Conservation (phyloP, 306 rosid species). For the Castanopsis chinensis region DNA sequence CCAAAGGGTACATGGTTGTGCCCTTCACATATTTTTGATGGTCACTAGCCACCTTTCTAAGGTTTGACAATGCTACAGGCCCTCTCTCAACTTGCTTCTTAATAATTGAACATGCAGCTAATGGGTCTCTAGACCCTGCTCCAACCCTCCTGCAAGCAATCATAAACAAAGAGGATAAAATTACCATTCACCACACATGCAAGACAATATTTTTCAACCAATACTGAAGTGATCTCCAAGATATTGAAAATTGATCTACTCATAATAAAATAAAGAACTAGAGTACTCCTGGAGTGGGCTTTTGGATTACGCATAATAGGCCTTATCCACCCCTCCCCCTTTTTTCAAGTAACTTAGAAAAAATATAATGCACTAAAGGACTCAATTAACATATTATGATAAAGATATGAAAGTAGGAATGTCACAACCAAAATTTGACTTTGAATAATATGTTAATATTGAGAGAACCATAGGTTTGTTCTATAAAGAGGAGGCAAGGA, state of each 20-base stretch:
- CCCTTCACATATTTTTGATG: conserved; percentile 64
- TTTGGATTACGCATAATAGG: neutral
- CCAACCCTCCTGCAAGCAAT: conserved; percentile 66
- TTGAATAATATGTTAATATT: too few species aligned
- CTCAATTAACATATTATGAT: neutral
- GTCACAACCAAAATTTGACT: neutral
- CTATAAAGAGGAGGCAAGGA: too few species aligned
- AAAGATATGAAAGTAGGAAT: neutral
- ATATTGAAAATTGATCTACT: neutral
- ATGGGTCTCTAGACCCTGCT: conserved; percentile 73
- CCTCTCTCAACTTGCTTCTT: conserved; percentile 57
- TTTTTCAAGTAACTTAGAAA: too few species aligned
- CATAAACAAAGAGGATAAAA: conserved; percentile 8
- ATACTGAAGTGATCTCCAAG: neutral
- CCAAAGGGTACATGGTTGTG: conserved; percentile 84
- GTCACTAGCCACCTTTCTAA: conserved; percentile 56
- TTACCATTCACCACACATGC: neutral
- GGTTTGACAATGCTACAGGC: conserved; percentile 34
- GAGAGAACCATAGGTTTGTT: too few species aligned
- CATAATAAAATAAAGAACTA: too few species aligned
- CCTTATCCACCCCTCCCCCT: neutral
- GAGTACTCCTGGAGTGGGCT: neutral
- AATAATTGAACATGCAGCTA: conserved; percentile 59
- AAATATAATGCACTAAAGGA: too few species aligned
- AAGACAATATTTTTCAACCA: neutral